Conservation (phyloP, 441 rosid species). For the Populus hybrid region DNA sequence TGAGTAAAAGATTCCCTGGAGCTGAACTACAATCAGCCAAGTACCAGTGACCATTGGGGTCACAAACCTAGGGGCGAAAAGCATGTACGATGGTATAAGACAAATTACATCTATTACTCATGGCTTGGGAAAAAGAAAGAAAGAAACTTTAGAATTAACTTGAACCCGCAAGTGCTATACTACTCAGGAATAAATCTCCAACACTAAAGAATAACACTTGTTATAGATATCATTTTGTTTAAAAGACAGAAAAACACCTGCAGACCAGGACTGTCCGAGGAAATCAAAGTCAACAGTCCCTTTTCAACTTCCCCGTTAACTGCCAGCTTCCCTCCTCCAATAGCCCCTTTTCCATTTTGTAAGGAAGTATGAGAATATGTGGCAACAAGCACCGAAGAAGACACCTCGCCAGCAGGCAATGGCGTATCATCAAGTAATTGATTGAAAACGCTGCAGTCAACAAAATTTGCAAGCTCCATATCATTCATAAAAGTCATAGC, state of each 20-base stretch:
- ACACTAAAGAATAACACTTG: constrained; percentile 1
- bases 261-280: constrained; percentile 72
- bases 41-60: constrained; percentile 94
- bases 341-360: constrained; percentile 71
- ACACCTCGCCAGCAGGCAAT: constrained; percentile 79
- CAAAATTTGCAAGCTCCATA: constrained; percentile 18
- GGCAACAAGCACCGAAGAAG: constrained; percentile 82
- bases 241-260: constrained; percentile 49
- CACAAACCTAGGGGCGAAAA: constrained; percentile 68
- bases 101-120: neutral
- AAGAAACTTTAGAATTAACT: neutral
- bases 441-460: constrained; percentile 70
- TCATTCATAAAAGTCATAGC: constrained; percentile 1
- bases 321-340: constrained; percentile 63
- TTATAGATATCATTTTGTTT: neutral
- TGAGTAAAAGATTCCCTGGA: constrained; percentile 72
- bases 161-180: constrained; percentile 10
- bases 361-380: constrained; percentile 55
- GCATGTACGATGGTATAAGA: neutral
- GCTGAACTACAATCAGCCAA: constrained; percentile 73
- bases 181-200: constrained; percentile 12
- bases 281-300: constrained; percentile 82
- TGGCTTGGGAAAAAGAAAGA: neutral
- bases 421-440: constrained; percentile 93
- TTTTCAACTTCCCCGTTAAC: constrained; percentile 74